Evolutionary conservation across 352 stramenopile genomes (phyloP), one percentile per base, ranked within the genome.

Genomic region (Aphanomyces cochlioides): DNA sequence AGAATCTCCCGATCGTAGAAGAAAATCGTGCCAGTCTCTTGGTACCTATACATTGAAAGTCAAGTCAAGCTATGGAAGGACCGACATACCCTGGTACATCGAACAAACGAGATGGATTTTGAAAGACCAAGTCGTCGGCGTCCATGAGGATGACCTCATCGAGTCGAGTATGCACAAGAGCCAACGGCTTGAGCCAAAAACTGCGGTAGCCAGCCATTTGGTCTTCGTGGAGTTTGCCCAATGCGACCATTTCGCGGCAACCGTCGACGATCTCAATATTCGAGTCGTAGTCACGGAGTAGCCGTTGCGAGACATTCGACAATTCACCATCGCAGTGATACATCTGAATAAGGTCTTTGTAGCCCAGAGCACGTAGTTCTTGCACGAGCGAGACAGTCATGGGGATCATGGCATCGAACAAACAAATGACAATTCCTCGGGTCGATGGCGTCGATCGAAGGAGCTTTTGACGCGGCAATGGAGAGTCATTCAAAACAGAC

Each of bases 121-220:
- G 78, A 38, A 89, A 56, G 38, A 80, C 60, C 41, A 89, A 72
- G 21, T 79, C 79, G 63, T 85, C 79, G 13, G 82, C 77, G 69
- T 89, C 82, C 50, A 90, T 38, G 12, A 88, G 58, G 6, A 90
- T 79, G n/a, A 80, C 73, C 45, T 90, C 74, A 3, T 75, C 36
- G 2, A 89, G 21, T 43, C 77, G 68, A 1, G 79, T 84, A 58
- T 90, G 75, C 41, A 85, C 71, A 7, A 87, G 59, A 5, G 77
- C 77, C 36, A 84, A 47, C 10, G 56, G 63, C 28, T 74, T 74
- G 48, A 74, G 47, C 47, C 50, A 74, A 19, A 43, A 72, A 40
- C 41, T 68, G 21, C 37, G 69, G 48, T 63, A 73, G 6, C 15
- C 37, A 10, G 10, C 40, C n/a, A 67, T 36, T 53, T 72, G 38